Evolutionary conservation across 257 asterid genomes (phyloP).

Genomic region (Plectranthus barbatus): DNA sequence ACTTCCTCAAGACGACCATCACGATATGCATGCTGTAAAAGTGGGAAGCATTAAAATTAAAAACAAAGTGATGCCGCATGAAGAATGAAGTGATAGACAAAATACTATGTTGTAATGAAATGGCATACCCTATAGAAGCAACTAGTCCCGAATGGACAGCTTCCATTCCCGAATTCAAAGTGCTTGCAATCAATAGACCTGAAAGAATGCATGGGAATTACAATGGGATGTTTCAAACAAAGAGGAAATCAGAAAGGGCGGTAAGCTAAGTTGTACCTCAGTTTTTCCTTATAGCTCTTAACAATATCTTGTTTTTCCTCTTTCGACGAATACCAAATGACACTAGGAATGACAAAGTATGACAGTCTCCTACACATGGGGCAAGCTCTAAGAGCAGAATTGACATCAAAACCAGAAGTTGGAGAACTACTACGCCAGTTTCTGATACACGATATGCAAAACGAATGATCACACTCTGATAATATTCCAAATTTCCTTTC

Average conservation of each 20-base stretch:
- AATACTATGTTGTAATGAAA: background rate
- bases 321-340: slow-evolving; percentile 63
- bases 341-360: slow-evolving; percentile 91
- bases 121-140: slow-evolving; percentile 82
- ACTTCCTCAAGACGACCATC: slow-evolving; percentile 83
- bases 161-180: slow-evolving; percentile 89
- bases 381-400: slow-evolving; percentile 82
- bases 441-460: slow-evolving; percentile 87
- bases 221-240: background rate
- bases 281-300: slow-evolving; percentile 65
- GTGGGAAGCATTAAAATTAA: background rate
- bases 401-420: slow-evolving; percentile 58
- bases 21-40: slow-evolving; percentile 64
- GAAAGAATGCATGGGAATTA: slow-evolving; percentile 19
- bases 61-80: background rate
- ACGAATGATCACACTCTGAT: slow-evolving; percentile 87
- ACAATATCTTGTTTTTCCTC: slow-evolving; percentile 79
- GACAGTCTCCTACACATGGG: slow-evolving; percentile 88
- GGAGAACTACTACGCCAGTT: slow-evolving; percentile 86
- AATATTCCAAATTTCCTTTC: slow-evolving; percentile 90
- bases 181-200: slow-evolving; percentile 98
- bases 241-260: background rate
- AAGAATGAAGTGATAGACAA: background rate
- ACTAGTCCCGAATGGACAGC: slow-evolving; percentile 89
- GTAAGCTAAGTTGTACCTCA: slow-evolving; percentile 39